Evolutionary conservation across 345 rosid species (phyloP).

Genomic region (Mallotus nudiflorus): DNA sequence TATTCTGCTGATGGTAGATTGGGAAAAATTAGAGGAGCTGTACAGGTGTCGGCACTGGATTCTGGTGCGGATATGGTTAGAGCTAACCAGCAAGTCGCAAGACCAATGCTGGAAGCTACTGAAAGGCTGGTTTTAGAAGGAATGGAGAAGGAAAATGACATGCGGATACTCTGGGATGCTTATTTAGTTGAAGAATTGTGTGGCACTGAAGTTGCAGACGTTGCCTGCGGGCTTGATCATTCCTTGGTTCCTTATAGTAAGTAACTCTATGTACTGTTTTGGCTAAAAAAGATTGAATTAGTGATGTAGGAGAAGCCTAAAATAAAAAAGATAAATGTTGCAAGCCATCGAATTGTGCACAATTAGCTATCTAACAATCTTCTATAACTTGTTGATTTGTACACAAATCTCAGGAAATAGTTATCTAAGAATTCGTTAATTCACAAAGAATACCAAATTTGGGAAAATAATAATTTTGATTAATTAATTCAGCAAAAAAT

Average conservation of each 20-base stretch:
- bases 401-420: too few species aligned
- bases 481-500: too few species aligned
- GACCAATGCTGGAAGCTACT: constrained; percentile 46
- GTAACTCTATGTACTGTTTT: constrained; percentile 23
- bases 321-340: too few species aligned
- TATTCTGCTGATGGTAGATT: constrained; percentile 87
- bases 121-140: constrained; percentile 66
- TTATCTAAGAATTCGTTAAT: too few species aligned
- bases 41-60: constrained; percentile 58
- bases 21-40: constrained; percentile 54
- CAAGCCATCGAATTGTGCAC: too few species aligned
- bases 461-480: too few species aligned
- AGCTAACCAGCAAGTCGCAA: constrained; percentile 16
- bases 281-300: not conserved
- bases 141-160: constrained; percentile 70
- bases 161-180: constrained; percentile 92
- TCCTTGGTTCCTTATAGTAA: constrained; percentile 75
- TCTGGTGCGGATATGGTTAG: too few species aligned
- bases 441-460: too few species aligned
- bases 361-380: too few species aligned
- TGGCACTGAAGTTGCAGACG: constrained; percentile 51
- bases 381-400: too few species aligned
- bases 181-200: constrained; percentile 55
- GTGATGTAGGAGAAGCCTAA: too few species aligned
- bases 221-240: constrained; percentile 86